Percentiles rank a stretch among this genome's conserved stretches.
Conservation (phyloP, 2,329 filamentous ascomycete genomes). For the Calonectria fujianensis region DNA sequence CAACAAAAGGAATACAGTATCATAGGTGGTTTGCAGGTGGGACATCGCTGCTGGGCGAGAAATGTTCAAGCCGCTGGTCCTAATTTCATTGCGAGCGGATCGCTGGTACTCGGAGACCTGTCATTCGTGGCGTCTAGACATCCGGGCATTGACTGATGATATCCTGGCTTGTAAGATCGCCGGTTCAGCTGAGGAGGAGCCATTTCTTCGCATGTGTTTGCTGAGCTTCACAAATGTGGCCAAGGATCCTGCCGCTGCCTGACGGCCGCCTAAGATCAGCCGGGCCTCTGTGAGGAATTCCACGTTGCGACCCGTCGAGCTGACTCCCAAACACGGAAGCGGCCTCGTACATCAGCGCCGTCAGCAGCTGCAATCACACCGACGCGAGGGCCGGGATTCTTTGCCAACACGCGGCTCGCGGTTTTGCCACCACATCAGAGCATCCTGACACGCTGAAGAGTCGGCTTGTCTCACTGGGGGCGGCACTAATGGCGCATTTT, state of each 20-base stretch:
- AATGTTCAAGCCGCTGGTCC: conserved; percentile 18
- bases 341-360: conserved; percentile 26
- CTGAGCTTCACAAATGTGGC: neutral
- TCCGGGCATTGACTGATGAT: neutral
- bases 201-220: neutral
- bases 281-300: neutral
- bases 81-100: conserved; percentile 7
- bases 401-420: conserved; percentile 24
- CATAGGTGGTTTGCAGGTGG: conserved; percentile 1
- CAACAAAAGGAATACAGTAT: conserved; percentile 14
- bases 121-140: conserved; percentile 2
- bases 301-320: conserved; percentile 7
- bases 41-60: conserved; percentile 8
- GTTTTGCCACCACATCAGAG: conserved; percentile 32
- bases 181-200: conserved; percentile 9
- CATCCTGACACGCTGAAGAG: conserved; percentile 27
- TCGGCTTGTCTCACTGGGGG: conserved; percentile 33
- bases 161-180: conserved; percentile 19
- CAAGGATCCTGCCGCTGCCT: conserved; percentile 20
- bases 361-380: conserved; percentile 32
- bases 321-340: conserved; percentile 24
- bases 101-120: conserved; percentile 3
- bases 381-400: conserved; percentile 22
- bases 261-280: neutral
- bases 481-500: conserved; percentile 28